These are phyloP conservation scores for Salvia sclarea DNA, from an alignment of 305 asterid species.

Conservation along the genomic window DNA sequence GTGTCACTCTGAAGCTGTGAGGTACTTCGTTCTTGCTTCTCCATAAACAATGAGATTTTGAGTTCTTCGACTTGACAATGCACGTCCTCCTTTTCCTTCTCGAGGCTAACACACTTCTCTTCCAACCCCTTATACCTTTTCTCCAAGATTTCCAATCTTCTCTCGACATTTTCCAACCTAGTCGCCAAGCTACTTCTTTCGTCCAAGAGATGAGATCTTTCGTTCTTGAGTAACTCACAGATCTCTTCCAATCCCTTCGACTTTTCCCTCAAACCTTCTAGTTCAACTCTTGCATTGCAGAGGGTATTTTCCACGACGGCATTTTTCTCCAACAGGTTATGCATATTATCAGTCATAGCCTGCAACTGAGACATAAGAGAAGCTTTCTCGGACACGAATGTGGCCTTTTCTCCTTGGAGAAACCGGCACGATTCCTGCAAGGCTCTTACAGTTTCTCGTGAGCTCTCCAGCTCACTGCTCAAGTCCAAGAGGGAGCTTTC, in stretches of 20 bases:
- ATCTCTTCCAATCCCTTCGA: constrained; percentile 81
- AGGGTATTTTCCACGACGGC: constrained; percentile 77
- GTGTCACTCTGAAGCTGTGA: constrained; percentile 51
- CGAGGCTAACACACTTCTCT: constrained; percentile 61
- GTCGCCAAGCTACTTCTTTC: constrained; percentile 59
- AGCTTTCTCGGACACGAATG: constrained; percentile 69
- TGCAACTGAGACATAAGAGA: constrained; percentile 74
- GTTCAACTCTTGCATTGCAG: constrained; percentile 70
- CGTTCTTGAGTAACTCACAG: constrained; percentile 74
- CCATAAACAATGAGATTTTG: constrained; percentile 51
- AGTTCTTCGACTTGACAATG: constrained; percentile 65
- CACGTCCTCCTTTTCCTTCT: constrained; percentile 64
- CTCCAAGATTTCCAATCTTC: constrained; percentile 61
- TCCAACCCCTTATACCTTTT: constrained; percentile 62
- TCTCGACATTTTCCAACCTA: constrained; percentile 67
- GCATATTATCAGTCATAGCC: constrained; percentile 72
- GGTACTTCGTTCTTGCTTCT: constrained; percentile 72
- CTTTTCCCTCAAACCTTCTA: constrained; percentile 87
- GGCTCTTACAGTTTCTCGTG: constrained; percentile 44
- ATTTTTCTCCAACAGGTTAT: constrained; percentile 67
- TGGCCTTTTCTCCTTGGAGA: constrained; percentile 62
- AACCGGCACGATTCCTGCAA: constrained; percentile 62
- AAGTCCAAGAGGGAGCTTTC: constrained; percentile 58
- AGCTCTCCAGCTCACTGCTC: constrained; percentile 57
- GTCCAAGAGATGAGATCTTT: constrained; percentile 63